phyloP scores from a whole-genome alignment of 2,329 filamentous ascomycete species.

The Sporothrix humicola region DNA sequence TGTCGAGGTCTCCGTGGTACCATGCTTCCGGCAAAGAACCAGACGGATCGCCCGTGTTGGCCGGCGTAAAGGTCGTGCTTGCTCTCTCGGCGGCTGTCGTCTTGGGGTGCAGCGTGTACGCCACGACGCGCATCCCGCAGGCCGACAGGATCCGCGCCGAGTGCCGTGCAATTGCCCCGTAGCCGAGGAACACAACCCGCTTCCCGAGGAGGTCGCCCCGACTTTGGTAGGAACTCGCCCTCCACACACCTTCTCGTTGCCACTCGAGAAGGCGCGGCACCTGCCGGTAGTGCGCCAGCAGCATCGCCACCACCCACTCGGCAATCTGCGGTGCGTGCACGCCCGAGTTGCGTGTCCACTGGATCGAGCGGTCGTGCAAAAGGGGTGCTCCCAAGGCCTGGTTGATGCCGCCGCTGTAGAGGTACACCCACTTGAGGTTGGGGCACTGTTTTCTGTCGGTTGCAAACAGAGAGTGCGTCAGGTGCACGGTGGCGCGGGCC shows the following conservation, averaged over 20 bases:
- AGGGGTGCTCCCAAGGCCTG: conserved; percentile 28
- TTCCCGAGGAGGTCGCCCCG: conserved; percentile 31
- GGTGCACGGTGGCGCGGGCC: conserved; percentile 31
- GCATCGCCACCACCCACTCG: conserved; percentile 61
- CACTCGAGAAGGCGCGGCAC: conserved; percentile 43
- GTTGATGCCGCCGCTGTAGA: conserved; percentile 35
- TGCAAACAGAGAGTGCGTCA: conserved; percentile 32
- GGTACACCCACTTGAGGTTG: conserved; percentile 30
- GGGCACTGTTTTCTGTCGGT: conserved; percentile 24
- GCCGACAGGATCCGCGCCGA: conserved; percentile 62
- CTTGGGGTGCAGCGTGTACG: conserved; percentile 75
- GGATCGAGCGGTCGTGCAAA: conserved; percentile 24
- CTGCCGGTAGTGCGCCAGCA: conserved; percentile 43
- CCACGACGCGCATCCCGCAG: conserved; percentile 75
- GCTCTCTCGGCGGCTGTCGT: conserved; percentile 65
- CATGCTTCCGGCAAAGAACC: conserved; percentile 56
- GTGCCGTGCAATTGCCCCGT: conserved; percentile 60
- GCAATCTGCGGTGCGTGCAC: conserved; percentile 55
- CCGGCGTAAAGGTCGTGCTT: conserved; percentile 70
- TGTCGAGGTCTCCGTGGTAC: conserved; percentile 58
- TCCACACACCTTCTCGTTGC: conserved; percentile 40
- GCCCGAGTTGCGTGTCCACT: conserved; percentile 33
- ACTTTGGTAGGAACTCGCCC: not conserved
- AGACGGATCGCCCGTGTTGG: conserved; percentile 63
- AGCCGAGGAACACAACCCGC: conserved; percentile 51